Evolutionary conservation across 768 basidiomycete genomes (phyloP).

Genomic region (Clitopilus hobsonii): DNA sequence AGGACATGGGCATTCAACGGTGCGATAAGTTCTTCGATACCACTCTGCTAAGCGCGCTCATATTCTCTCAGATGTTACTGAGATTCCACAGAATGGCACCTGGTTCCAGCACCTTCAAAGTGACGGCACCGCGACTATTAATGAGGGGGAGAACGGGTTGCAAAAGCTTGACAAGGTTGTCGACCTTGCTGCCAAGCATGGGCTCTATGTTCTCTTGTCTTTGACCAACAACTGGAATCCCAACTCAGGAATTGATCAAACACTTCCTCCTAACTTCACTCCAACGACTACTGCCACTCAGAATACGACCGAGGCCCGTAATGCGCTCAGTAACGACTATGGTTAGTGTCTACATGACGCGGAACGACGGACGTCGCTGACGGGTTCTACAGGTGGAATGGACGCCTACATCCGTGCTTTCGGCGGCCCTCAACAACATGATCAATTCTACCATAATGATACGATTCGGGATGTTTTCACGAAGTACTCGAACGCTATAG

Average conservation of each 20-base stretch:
- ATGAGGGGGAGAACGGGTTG: conserved; percentile 57
- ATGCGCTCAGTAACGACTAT: conserved; percentile 58
- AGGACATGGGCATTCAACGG: conserved; percentile 75
- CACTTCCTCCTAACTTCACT: conserved; percentile 43
- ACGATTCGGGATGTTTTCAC: conserved; percentile 45
- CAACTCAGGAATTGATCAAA: conserved; percentile 4
- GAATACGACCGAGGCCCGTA: conserved; percentile 42
- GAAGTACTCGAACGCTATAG: conserved; percentile 53
- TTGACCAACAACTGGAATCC: conserved; percentile 60
- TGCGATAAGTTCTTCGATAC: conserved; percentile 10
- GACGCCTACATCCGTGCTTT: conserved; percentile 58
- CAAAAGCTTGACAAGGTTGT: conserved; percentile 59
- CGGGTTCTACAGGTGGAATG: conserved; percentile 69
- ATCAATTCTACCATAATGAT: conserved; percentile 54
- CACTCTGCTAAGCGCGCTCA: neutral
- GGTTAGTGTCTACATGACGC: conserved; percentile 41
- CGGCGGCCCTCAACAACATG: conserved; percentile 38
- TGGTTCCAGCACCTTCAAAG: conserved; percentile 55
- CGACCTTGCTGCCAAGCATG: conserved; percentile 47
- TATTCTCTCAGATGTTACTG: neutral
- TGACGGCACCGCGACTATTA: conserved; percentile 51
- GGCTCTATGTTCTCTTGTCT: conserved; percentile 47
- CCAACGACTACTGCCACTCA: conserved; percentile 15
- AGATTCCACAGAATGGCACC: conserved; percentile 49
- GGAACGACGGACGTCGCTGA: no score